These are phyloP conservation scores for Lipomyces mesembrius DNA, from an alignment of 805 yeast species.

Conservation along the genomic window DNA sequence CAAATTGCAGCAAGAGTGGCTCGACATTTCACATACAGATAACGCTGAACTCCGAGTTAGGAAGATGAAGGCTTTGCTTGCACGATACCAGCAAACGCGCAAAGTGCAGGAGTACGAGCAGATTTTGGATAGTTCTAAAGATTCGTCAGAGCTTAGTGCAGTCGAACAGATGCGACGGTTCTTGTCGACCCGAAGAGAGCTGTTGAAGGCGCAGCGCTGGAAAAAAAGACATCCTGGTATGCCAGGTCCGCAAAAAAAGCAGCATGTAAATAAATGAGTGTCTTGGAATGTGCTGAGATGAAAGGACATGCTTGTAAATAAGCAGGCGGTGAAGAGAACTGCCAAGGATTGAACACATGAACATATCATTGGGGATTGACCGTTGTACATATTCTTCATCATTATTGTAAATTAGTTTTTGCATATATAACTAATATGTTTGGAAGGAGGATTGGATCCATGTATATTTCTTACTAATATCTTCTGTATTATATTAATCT, in stretches of 20 bases:
- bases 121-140: background rate
- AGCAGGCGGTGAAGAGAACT: background rate
- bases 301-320: background rate
- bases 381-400: background rate
- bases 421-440: slow-evolving; percentile 1
- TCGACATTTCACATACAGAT: background rate
- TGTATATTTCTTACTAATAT: background rate
- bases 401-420: background rate
- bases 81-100: background rate
- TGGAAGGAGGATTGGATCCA: background rate
- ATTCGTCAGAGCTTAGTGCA: background rate
- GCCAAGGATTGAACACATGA: background rate
- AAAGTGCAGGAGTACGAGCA: background rate
- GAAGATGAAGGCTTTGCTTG: background rate
- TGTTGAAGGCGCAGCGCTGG: background rate
- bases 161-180: background rate
- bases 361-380: no score
- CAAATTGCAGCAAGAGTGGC: background rate
- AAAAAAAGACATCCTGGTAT: background rate
- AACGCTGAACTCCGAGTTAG: background rate
- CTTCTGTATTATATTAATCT: background rate
- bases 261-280: background rate
- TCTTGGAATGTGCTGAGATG: background rate
- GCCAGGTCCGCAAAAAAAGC: background rate
- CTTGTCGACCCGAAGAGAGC: background rate